A percentile compares a stretch with the other conserved stretches of the same genome.
Conservation (phyloP, 225 moss, liverwort and hornwort genomes). For the Antitrichia curtipendula region DNA sequence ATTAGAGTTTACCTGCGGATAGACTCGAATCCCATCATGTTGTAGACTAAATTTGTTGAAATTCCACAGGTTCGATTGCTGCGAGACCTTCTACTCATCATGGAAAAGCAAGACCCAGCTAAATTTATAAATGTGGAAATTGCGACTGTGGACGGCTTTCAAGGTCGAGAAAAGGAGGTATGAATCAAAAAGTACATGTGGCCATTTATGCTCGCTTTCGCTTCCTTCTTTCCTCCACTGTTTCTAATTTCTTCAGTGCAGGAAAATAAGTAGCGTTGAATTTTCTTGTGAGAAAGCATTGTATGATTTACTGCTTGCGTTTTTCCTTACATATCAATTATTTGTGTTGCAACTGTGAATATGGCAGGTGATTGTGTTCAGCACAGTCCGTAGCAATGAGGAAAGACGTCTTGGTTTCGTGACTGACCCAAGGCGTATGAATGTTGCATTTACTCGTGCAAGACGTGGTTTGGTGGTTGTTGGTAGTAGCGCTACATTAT, state of each 20-base stretch:
- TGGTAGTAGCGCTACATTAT: constrained; percentile 41
- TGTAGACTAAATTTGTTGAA: not conserved
- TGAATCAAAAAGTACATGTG: not conserved
- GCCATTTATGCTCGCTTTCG: not conserved
- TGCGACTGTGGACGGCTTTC: constrained; percentile 90
- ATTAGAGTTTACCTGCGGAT: not conserved
- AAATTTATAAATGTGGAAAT: constrained; percentile 60
- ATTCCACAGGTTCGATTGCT: constrained; percentile 57
- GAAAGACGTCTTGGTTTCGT: constrained; percentile 72
- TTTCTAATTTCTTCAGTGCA: not conserved
- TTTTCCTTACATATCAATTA: not conserved
- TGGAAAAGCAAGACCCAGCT: constrained; percentile 35
- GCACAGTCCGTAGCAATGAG: constrained; percentile 68
- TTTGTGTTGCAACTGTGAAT: not conserved
- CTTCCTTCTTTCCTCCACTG: not conserved
- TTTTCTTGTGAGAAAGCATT: not conserved
- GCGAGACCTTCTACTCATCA: constrained; percentile 43
- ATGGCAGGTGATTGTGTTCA: constrained; percentile 71
- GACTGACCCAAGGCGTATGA: constrained; percentile 80
- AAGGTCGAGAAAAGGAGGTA: constrained; percentile 92
- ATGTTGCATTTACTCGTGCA: constrained; percentile 84
- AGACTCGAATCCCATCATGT: not conserved
- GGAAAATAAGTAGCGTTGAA: not conserved
- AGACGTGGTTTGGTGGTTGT: constrained; percentile 67
- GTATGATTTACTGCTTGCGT: not conserved